Percentiles rank a stretch among this genome's conserved stretches.
phyloP scores from a whole-genome alignment of 352 stramenopile species.

The Globisporangium spinosum region DNA sequence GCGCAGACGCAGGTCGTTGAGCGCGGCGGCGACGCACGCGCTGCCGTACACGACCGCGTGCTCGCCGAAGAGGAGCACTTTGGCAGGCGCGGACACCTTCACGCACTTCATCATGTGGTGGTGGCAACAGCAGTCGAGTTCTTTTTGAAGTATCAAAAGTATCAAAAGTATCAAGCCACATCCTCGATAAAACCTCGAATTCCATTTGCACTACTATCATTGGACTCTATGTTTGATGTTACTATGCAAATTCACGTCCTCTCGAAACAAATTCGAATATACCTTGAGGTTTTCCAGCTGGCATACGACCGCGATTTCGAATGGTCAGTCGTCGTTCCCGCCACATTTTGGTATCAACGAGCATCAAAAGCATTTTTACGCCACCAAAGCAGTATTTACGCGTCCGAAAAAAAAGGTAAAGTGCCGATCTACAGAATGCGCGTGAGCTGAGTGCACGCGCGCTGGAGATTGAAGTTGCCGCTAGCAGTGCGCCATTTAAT shows the following conservation, averaged over 20 bases:
- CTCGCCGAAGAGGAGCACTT: constrained; percentile 88
- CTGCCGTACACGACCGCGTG: constrained; percentile 89
- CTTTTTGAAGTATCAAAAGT: not conserved
- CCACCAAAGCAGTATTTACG: constrained; percentile 12
- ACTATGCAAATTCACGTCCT: too few relatives aligned
- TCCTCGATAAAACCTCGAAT: not conserved
- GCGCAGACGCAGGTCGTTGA: constrained; percentile 83
- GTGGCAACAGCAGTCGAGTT: not conserved
- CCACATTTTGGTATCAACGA: too few relatives aligned
- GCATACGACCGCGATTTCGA: too few relatives aligned
- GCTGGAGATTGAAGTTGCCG: constrained; percentile 2
- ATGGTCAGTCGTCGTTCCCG: too few relatives aligned
- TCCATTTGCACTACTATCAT: too few relatives aligned
- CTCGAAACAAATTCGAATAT: too few relatives aligned
- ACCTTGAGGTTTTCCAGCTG: too few relatives aligned
- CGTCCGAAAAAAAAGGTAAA: constrained; percentile 3
- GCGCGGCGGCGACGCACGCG: constrained; percentile 72
- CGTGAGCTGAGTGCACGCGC: not conserved
- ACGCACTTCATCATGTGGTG: constrained; percentile 16
- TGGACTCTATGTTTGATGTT: too few relatives aligned
- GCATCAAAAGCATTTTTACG: constrained; percentile 10
- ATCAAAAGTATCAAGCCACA: not conserved
- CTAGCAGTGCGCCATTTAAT: not conserved
- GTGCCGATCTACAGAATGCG: not conserved
- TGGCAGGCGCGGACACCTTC: constrained; percentile 77